Evolutionary conservation across 2,329 filamentous ascomycete genomes (phyloP), one percentile per base, ranked within the genome.

Genomic region (Simplicillium sp.): DNA sequence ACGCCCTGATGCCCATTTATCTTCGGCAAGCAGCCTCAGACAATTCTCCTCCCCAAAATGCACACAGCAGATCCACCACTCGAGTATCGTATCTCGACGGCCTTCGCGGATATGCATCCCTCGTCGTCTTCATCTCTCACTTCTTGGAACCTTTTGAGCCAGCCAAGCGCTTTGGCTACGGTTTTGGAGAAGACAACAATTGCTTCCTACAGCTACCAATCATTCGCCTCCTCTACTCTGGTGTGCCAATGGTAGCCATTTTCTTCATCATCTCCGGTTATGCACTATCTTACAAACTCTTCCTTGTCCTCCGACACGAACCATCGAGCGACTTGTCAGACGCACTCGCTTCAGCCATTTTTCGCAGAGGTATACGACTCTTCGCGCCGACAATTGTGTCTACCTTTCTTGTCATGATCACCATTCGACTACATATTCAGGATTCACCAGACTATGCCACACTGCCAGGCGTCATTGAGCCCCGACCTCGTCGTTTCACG

Each of bases 181-280:
- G 62, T 16, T 51, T 61, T 2, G 55, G 59, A 2, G 59, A 61
- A 45, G 58, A 60, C 0, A 56, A 61, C 47, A 48, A 42, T 32
- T 49, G 49, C 13, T 57, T 51, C 54, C 46, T 51, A 4, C 56
- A 58, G 7, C 41, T 65, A 36, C 63, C 63, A n/a, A 64, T 66
- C 41, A 36, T 66, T 25, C 64, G 61, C 36, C 56, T 66, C 3
- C 37, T 64, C 44, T 59, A 65, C 40, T 58, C 61, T 32, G 63
- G 63, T 3, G 55, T 60, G 5, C 55, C 62, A 11, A 66, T 66
- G 62, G 62, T 66, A 5, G 59, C 62, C 39, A 62, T 66, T 32
- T 66, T 66, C 53, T 66, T 66, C 38, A 62, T 60, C 48, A 64
- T 80, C 35, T 77, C 73, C 1, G 76, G 76, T 15, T 80, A 78